Conservation (phyloP, 192 early-diverging fungal genomes). For the Coemansia sp. region DNA sequence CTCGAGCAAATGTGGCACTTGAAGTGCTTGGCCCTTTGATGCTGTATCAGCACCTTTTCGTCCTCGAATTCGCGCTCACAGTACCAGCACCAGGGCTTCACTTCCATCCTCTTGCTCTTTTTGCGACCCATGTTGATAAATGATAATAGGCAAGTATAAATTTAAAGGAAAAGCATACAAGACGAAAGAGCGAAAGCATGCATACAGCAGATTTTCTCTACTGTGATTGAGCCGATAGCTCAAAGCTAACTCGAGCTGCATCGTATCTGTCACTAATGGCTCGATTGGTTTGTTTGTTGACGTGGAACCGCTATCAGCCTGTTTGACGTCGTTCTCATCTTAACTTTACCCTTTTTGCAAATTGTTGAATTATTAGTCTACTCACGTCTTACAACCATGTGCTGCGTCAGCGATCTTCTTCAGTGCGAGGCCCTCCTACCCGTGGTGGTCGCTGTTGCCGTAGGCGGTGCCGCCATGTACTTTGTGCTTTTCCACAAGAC, state of each 20-base stretch:
- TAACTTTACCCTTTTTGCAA: neutral
- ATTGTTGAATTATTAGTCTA: neutral
- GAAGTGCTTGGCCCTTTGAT: slow-evolving; percentile 95
- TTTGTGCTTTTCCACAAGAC: slow-evolving; percentile 14
- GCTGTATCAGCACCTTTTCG: slow-evolving; percentile 90
- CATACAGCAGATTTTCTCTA: neutral
- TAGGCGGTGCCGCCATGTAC: slow-evolving; percentile 32
- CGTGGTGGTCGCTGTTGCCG: slow-evolving; percentile 21
- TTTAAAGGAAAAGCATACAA: neutral
- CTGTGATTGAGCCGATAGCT: neutral
- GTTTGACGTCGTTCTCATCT: neutral
- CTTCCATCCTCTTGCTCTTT: slow-evolving; percentile 73
- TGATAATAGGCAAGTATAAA: slow-evolving; percentile 10
- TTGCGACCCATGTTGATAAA: slow-evolving; percentile 37
- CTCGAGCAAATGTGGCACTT: slow-evolving; percentile 87
- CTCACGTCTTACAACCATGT: slow-evolving; percentile 8
- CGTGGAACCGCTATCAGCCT: neutral
- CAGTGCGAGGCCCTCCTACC: slow-evolving; percentile 24
- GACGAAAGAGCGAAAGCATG: neutral
- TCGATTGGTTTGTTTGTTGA: neutral
- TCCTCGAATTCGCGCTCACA: slow-evolving; percentile 96
- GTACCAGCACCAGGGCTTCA: slow-evolving; percentile 89
- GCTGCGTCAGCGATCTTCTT: slow-evolving; percentile 20
- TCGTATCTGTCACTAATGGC: neutral
- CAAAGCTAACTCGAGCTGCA: neutral